Evolutionary conservation across 495 filamentous ascomycete genomes (phyloP).

Genomic region (Saxophila tyrrhenica): DNA sequence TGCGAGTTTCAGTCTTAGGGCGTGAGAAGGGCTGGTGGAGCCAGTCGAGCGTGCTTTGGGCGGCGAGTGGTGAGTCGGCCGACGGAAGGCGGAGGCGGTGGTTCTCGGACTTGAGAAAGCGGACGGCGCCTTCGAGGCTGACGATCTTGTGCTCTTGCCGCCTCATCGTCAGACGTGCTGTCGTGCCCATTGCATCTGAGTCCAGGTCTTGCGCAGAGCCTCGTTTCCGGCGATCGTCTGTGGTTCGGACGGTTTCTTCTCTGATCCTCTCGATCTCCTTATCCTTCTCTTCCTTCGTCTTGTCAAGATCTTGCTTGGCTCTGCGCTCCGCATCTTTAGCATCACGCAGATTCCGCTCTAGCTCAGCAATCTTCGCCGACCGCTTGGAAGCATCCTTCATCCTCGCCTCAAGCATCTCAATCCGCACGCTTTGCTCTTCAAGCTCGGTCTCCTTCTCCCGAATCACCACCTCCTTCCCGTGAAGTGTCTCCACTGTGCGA

Average conservation of each 20-base stretch:
- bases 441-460: slow-evolving; percentile 32
- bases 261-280: slow-evolving; percentile 52
- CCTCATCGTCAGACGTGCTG: slow-evolving; percentile 62
- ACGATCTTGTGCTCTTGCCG: slow-evolving; percentile 55
- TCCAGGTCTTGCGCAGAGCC: slow-evolving; percentile 43
- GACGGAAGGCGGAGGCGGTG: slow-evolving; percentile 52
- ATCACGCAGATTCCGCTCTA: slow-evolving; percentile 48
- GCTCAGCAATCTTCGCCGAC: slow-evolving; percentile 48
- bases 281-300: slow-evolving; percentile 33
- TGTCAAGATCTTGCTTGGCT: slow-evolving; percentile 32
- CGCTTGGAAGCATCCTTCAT: slow-evolving; percentile 70
- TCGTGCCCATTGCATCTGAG: slow-evolving; percentile 37
- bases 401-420: slow-evolving; percentile 75
- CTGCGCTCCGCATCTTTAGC: slow-evolving; percentile 42
- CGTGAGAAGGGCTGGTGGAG: slow-evolving; percentile 53
- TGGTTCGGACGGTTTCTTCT: slow-evolving; percentile 65
- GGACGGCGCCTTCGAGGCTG: slow-evolving; percentile 61
- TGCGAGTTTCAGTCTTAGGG: slow-evolving; percentile 35
- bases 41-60: slow-evolving; percentile 44
- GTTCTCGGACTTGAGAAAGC: slow-evolving; percentile 68
- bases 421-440: slow-evolving; percentile 71
- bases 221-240: slow-evolving; percentile 45
- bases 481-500: slow-evolving; percentile 46
- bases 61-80: slow-evolving; percentile 33
- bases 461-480: slow-evolving; percentile 39